These are phyloP conservation scores for Paspalum notatum DNA, from an alignment of 176 grass and related monocot species.

Conservation along the genomic window DNA sequence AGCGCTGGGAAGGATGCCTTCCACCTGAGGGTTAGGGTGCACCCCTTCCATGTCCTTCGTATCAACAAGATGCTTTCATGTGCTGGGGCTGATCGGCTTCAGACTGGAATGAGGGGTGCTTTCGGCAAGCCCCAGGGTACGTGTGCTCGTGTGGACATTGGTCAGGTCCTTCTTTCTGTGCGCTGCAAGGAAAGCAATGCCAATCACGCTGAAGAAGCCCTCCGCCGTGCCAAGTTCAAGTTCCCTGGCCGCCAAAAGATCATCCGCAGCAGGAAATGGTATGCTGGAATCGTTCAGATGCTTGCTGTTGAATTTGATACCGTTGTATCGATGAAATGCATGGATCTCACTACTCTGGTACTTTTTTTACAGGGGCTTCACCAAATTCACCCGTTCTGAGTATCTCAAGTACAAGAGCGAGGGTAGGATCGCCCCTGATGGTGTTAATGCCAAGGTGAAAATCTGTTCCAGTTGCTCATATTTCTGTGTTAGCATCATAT, in stretches of 20 bases:
- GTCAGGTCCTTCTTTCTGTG: constrained; percentile 48
- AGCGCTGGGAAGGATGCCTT: constrained; percentile 47
- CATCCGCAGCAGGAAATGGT: constrained; percentile 47
- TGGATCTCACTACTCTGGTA: too few relatives aligned
- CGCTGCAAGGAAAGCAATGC: constrained; percentile 45
- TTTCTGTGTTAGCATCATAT: too few relatives aligned
- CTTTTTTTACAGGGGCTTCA: constrained; percentile 9
- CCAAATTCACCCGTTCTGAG: constrained; percentile 14
- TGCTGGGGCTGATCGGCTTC: constrained; percentile 59
- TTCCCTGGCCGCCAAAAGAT: constrained; percentile 55
- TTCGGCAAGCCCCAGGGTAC: constrained; percentile 47
- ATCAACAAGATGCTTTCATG: constrained; percentile 56
- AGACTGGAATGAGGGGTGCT: constrained; percentile 57
- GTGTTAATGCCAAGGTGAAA: background rate
- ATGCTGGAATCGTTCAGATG: background rate
- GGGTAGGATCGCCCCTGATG: background rate
- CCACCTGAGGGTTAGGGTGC: constrained; percentile 49
- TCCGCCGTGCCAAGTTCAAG: constrained; percentile 51
- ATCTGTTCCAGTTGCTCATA: background rate
- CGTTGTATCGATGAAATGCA: too few relatives aligned
- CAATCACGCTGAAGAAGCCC: constrained; percentile 31
- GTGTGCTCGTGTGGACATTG: constrained; percentile 43
- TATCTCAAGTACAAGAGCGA: constrained; percentile 20
- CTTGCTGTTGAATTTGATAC: background rate
- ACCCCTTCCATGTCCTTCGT: constrained; percentile 43